These are phyloP conservation scores for Baudoinia panamericana DNA, from an alignment of 495 filamentous ascomycete species.

Conservation along the genomic window DNA sequence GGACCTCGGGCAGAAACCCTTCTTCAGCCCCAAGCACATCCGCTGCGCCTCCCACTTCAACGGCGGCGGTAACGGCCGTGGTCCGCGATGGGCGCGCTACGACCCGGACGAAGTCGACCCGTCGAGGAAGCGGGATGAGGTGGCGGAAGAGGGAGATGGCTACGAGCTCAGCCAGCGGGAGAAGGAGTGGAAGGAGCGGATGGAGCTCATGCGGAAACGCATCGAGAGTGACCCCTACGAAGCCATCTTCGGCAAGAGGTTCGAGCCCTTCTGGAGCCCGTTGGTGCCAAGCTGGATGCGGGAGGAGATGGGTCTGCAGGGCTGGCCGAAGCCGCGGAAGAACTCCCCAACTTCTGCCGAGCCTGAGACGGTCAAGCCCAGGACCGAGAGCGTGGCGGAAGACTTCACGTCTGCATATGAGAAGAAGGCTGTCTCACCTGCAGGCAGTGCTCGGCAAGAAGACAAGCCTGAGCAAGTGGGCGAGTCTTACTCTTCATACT, in stretches of 20 bases:
- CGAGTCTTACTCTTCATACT: slow-evolving; percentile 13
- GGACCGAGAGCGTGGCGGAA: too few species aligned
- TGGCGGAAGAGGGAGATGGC: slow-evolving; percentile 1
- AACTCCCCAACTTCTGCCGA: background rate
- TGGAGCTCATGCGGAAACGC: slow-evolving; percentile 20
- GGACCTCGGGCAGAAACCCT: slow-evolving; percentile 9
- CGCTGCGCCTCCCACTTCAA: slow-evolving; percentile 13
- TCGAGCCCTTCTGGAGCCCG: slow-evolving; percentile 21
- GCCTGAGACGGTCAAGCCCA: background rate
- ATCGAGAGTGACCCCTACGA: slow-evolving; percentile 20
- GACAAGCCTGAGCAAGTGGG: slow-evolving; percentile 3
- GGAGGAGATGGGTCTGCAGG: slow-evolving; percentile 16
- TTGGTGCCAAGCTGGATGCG: slow-evolving; percentile 20
- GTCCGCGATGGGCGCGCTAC: background rate
- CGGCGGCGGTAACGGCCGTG: too few species aligned
- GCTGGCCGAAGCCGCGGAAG: background rate
- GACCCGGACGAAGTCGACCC: background rate
- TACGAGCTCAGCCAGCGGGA: slow-evolving; percentile 16
- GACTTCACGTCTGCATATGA: too few species aligned
- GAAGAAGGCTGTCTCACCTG: too few species aligned
- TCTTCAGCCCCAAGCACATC: slow-evolving; percentile 17
- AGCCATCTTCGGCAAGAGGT: slow-evolving; percentile 18
- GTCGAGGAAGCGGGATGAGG: background rate
- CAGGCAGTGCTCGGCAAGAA: too few species aligned
- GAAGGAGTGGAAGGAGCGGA: slow-evolving; percentile 18